A percentile compares a stretch with the other conserved stretches of the same genome.
Evolutionary conservation across 108 stramenopile genomes (phyloP).

Genomic region (Stephanodiscus minutulus): DNA sequence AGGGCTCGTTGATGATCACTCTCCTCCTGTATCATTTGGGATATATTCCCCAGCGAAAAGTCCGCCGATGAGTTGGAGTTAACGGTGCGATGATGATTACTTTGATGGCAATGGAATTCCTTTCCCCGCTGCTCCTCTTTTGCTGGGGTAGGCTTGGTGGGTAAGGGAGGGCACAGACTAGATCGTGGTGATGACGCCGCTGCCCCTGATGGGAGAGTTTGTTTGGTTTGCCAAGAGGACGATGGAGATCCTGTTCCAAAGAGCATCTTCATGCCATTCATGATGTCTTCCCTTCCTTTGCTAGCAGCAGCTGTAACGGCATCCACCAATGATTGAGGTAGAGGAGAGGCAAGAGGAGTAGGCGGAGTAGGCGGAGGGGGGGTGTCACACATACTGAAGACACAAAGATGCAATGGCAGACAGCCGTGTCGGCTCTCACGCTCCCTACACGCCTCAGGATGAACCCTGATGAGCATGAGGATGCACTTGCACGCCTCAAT

Average conservation of each 20-base stretch:
- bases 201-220: neutral
- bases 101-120: neutral
- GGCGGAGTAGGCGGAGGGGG: constrained; percentile 38
- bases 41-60: constrained; percentile 49
- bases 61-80: constrained; percentile 40
- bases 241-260: neutral
- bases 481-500: constrained; percentile 82
- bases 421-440: constrained; percentile 89
- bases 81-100: constrained; percentile 8
- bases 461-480: constrained; percentile 59
- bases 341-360: neutral
- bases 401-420: constrained; percentile 83
- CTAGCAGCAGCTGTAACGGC: neutral
- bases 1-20: constrained; percentile 44
- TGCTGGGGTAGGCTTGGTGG: neutral
- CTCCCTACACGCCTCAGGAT: constrained; percentile 78
- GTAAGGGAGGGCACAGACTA: neutral
- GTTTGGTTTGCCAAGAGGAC: neutral
- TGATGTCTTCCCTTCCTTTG: neutral
- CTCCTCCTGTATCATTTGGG: constrained; percentile 48
- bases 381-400: constrained; percentile 80
- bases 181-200: neutral
- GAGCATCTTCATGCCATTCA: constrained; percentile 3
- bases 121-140: neutral
- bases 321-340: neutral